phyloP scores from a whole-genome alignment of 2,329 filamentous ascomycete genomes.

The Monosporascus ibericus region DNA sequence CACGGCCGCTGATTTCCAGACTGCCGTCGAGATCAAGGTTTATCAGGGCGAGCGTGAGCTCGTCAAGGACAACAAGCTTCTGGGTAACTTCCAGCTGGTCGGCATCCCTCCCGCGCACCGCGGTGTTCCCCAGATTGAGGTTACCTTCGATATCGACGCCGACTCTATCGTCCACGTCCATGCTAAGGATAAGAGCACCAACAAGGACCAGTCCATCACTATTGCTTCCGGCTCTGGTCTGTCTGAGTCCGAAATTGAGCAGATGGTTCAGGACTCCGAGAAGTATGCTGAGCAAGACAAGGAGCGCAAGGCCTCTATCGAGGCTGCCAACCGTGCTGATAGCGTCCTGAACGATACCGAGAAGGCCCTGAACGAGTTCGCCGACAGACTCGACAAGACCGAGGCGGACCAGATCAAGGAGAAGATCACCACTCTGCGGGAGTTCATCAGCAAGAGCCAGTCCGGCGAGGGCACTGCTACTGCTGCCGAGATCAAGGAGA shows the following conservation, averaged over 20 bases:
- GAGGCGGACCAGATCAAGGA: constrained; percentile 90
- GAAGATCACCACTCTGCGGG: constrained; percentile 81
- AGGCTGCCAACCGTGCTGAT: constrained; percentile 96
- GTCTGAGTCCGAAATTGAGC: constrained; percentile 88
- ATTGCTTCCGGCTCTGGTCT: constrained; percentile 97
- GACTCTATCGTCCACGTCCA: constrained; percentile 97
- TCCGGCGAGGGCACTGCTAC: constrained; percentile 81
- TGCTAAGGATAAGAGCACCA: constrained; percentile 98
- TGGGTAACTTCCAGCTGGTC: constrained; percentile 98
- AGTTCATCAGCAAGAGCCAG: constrained; percentile 92
- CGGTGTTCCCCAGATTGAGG: constrained; percentile 93
- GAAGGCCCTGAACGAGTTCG: constrained; percentile 94
- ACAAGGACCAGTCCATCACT: constrained; percentile 99
- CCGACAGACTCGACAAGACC: constrained; percentile 93
- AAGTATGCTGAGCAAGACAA: constrained; percentile 93
- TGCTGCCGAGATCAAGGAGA: constrained; percentile 92
- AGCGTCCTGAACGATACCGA: constrained; percentile 95
- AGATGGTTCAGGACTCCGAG: constrained; percentile 97
- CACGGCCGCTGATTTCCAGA: constrained; percentile 96
- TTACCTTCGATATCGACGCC: constrained; percentile 97
- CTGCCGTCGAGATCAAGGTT: constrained; percentile 98
- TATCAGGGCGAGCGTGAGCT: constrained; percentile 99
- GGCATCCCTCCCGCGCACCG: constrained; percentile 94
- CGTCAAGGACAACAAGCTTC: constrained; percentile 95
- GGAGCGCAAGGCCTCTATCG: constrained; percentile 92